Evolutionary conservation across 2,329 filamentous ascomycete species (phyloP).

Genomic region (Ampelomyces quisqualis): DNA sequence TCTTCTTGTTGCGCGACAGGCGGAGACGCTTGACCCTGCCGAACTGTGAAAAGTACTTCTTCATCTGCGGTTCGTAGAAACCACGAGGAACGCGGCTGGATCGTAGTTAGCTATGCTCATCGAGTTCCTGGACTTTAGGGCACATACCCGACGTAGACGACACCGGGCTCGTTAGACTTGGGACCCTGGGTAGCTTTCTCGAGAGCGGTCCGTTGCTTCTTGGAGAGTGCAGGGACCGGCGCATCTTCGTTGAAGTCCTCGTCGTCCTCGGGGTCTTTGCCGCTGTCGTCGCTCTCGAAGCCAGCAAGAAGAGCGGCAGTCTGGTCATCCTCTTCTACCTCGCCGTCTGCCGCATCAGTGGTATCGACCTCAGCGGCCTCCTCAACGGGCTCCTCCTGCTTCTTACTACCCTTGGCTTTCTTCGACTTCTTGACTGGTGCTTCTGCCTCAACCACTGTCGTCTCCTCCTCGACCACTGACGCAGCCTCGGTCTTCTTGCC

Average conservation of each 20-base stretch:
- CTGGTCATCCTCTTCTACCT: constrained; percentile 47
- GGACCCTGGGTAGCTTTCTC: constrained; percentile 54
- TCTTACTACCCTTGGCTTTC: constrained; percentile 28
- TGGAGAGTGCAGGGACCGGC: constrained; percentile 30
- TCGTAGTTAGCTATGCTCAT: constrained; percentile 6
- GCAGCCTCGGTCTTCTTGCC: constrained; percentile 15
- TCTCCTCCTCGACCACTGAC: constrained; percentile 13
- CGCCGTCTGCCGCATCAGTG: constrained; percentile 20
- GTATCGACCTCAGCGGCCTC: constrained; percentile 17
- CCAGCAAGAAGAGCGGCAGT: constrained; percentile 54
- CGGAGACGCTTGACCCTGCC: constrained; percentile 76
- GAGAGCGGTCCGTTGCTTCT: constrained; percentile 45
- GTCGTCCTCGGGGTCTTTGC: constrained; percentile 42
- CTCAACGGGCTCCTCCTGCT: constrained; percentile 21
- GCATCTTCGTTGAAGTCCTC: constrained; percentile 41
- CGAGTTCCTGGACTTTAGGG: not conserved
- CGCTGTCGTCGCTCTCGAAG: constrained; percentile 52
- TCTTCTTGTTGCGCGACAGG: constrained; percentile 88
- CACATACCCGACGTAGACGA: constrained; percentile 76
- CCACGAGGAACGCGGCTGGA: constrained; percentile 77
- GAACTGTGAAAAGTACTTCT: constrained; percentile 90
- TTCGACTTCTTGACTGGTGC: constrained; percentile 19
- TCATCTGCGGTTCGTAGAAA: constrained; percentile 97
- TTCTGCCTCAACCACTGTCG: constrained; percentile 10
- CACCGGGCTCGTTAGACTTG: constrained; percentile 64